Conservation (phyloP, 305 asterid species). For the Solanum hybrid region DNA sequence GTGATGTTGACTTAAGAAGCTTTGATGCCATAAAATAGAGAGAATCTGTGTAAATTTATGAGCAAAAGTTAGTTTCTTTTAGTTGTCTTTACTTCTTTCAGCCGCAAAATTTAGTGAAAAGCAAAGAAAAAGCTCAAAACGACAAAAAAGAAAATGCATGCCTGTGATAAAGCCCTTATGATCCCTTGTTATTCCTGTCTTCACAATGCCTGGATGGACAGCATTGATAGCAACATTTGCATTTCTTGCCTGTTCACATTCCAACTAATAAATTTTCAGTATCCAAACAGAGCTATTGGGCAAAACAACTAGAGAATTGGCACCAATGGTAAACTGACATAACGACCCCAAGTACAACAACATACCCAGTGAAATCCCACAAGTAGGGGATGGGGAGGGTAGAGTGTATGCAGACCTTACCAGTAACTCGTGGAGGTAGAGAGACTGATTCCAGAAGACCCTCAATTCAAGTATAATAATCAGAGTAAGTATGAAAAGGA, state of each 20-base stretch:
- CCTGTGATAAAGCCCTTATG: constrained; percentile 87
- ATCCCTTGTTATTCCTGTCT: constrained; percentile 87
- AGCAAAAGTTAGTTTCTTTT: not conserved
- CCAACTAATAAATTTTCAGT: not conserved
- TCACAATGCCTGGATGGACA: constrained; percentile 88
- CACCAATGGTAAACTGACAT: not conserved
- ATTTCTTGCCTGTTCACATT: constrained; percentile 46
- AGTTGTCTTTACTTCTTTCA: not conserved
- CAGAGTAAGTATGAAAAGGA: not conserved
- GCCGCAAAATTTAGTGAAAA: not conserved
- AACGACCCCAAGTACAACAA: not conserved
- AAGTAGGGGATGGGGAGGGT: too few species aligned
- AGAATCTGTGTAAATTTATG: constrained; percentile 50
- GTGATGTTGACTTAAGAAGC: constrained; percentile 83
- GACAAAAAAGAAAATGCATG: constrained; percentile 21
- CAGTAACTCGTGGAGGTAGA: not conserved
- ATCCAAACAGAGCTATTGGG: not conserved
- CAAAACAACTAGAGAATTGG: not conserved
- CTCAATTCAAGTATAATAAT: not conserved
- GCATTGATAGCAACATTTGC: constrained; percentile 90
- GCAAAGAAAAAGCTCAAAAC: not conserved
- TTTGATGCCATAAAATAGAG: constrained; percentile 83
- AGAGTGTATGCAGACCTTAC: too few species aligned
- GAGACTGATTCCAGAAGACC: not conserved
- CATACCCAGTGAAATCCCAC: too few species aligned